A percentile compares a stretch with the other conserved stretches of the same genome.
These are phyloP conservation scores for Hymenoscyphus occultus DNA, from an alignment of 2,329 filamentous ascomycete genomes.

Conservation along the genomic window DNA sequence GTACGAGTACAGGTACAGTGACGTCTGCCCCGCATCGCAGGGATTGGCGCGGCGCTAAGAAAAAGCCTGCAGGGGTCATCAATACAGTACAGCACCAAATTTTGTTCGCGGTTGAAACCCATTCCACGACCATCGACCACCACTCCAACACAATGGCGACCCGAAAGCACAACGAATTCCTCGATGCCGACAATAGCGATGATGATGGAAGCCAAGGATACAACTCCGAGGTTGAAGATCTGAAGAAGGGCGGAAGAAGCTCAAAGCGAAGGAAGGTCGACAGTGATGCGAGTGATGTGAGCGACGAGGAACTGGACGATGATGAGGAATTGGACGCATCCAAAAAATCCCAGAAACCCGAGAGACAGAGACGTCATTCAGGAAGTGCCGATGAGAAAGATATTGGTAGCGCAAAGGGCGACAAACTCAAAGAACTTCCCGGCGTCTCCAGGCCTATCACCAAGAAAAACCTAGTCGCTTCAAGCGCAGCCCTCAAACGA, in stretches of 20 bases:
- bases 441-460: constrained; percentile 54
- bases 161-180: constrained; percentile 70
- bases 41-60: constrained; percentile 5
- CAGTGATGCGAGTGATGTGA: constrained; percentile 41
- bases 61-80: neutral
- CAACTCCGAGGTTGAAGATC: constrained; percentile 62
- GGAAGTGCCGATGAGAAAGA: constrained; percentile 22
- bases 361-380: neutral
- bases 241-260: constrained; percentile 61
- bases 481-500: constrained; percentile 63
- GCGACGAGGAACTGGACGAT: constrained; percentile 32
- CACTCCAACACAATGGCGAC: constrained; percentile 52
- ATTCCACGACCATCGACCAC: constrained; percentile 6
- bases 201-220: constrained; percentile 52
- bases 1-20: no score
- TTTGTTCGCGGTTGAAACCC: constrained; percentile 8
- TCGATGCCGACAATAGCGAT: constrained; percentile 59
- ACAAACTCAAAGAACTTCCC: constrained; percentile 41
- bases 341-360: constrained; percentile 26
- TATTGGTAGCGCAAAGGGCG: constrained; percentile 13
- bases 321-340: constrained; percentile 34
- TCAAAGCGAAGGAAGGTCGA: constrained; percentile 63
- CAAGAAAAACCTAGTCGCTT: constrained; percentile 66
- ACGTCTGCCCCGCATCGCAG: constrained; percentile 11
- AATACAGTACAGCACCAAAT: constrained; percentile 1